Percentiles rank a stretch among this genome's conserved stretches.
Conservation (phyloP, 169 alveolate genomes). For the Eimeria tenella region DNA sequence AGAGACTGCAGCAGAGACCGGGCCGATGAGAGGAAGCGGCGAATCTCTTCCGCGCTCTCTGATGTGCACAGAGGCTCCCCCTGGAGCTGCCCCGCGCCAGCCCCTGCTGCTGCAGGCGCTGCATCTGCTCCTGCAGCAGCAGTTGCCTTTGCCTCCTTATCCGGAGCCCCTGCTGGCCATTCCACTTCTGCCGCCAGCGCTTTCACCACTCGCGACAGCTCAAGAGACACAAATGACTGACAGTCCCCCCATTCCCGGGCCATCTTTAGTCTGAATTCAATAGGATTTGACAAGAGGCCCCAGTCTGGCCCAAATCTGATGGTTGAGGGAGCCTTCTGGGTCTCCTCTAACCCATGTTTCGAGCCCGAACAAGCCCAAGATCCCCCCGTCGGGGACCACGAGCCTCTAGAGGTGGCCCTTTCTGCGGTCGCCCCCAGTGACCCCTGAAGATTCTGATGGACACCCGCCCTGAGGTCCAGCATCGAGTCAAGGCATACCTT, state of each 20-base stretch:
- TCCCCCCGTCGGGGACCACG: no score
- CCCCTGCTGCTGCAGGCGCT: not conserved
- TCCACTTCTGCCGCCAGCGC: not conserved
- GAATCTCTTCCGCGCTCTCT: not conserved
- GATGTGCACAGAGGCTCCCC: not conserved
- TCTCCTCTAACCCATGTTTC: not conserved
- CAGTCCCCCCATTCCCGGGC: not conserved
- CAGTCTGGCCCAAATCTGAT: not conserved
- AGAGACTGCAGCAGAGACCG: not conserved
- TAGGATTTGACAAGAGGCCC: slow-evolving; percentile 8
- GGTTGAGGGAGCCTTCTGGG: not conserved
- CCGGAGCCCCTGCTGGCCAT: not conserved
- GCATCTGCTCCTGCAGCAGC: not conserved
- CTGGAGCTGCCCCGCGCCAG: not conserved
- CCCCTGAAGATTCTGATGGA: not conserved
- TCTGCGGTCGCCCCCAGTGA: not conserved
- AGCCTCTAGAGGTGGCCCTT: not conserved
- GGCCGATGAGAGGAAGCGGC: not conserved
- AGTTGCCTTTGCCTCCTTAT: not conserved
- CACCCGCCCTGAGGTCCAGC: not conserved
- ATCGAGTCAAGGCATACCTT: not conserved
- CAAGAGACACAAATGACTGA: not conserved
- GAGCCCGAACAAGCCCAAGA: not conserved
- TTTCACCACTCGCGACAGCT: not conserved
- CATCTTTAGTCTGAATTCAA: not conserved